Conservation (phyloP, 768 basidiomycete genomes). For the Auricularia cornea region DNA sequence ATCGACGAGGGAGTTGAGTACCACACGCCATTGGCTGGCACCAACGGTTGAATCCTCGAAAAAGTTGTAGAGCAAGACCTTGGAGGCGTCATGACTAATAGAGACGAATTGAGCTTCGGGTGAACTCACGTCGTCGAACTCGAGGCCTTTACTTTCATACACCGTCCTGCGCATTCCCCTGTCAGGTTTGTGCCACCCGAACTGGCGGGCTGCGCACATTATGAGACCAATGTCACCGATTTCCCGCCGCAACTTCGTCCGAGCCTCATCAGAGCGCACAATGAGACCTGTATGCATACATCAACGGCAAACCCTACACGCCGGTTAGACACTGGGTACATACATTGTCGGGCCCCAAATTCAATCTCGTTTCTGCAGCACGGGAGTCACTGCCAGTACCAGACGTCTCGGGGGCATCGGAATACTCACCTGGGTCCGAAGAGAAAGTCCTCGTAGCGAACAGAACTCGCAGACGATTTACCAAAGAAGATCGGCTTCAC, state of each 20-base stretch:
- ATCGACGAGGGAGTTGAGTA: constrained; percentile 34
- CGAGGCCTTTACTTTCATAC: constrained; percentile 58
- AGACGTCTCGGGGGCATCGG: not conserved
- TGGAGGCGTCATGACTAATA: not conserved
- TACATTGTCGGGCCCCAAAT: constrained; percentile 43
- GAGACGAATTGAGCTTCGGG: no score
- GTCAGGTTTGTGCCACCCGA: not conserved
- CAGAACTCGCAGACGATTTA: constrained; percentile 28
- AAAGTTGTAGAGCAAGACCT: constrained; percentile 72
- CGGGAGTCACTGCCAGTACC: not conserved
- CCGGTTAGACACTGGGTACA: not conserved
- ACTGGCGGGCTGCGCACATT: no score
- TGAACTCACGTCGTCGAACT: constrained; percentile 50
- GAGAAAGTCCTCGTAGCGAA: constrained; percentile 46
- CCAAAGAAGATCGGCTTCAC: constrained; percentile 50
- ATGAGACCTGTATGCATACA: constrained; percentile 42
- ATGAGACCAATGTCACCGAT: constrained; percentile 45
- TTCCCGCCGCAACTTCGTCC: constrained; percentile 37
- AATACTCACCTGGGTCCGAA: constrained; percentile 20
- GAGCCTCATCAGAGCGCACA: constrained; percentile 52
- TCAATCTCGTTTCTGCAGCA: constrained; percentile 30
- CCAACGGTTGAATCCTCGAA: constrained; percentile 55
- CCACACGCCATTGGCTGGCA: constrained; percentile 49
- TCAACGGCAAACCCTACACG: no score
- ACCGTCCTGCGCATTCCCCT: constrained; percentile 30